Percentiles rank a stretch among this genome's conserved stretches.
phyloP scores from a whole-genome alignment of 2,329 filamentous ascomycete genomes.

The Diaporthe ilicicola region DNA sequence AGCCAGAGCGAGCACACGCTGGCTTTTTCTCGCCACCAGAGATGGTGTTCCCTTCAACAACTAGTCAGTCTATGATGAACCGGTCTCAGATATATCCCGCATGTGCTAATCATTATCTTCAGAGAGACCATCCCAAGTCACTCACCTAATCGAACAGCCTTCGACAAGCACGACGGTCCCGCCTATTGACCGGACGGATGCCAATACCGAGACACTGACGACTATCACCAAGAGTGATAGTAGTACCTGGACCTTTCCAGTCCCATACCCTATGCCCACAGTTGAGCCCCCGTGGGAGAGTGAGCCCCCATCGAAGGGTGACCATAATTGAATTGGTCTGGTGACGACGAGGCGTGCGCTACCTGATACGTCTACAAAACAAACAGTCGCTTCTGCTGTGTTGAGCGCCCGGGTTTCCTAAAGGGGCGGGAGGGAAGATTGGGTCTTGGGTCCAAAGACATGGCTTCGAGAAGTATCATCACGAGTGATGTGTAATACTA shows the following conservation, averaged over 20 bases:
- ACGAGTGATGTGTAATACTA: too few species aligned
- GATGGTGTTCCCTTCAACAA: accelerated
- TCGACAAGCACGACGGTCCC: neutral
- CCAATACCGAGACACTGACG: neutral
- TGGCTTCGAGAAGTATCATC: too few species aligned
- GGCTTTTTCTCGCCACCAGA: neutral
- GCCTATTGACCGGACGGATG: neutral
- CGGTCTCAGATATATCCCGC: too few species aligned
- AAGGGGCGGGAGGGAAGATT: too few species aligned
- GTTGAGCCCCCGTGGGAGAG: neutral
- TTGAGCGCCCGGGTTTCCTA: too few species aligned
- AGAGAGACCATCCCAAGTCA: neutral
- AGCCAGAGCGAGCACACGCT: too few species aligned
- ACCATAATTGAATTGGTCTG: neutral
- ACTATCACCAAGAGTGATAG: neutral
- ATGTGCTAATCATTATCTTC: neutral
- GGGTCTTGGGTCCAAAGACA: too few species aligned
- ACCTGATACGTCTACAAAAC: neutral
- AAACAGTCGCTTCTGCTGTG: too few species aligned
- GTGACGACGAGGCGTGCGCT: too few species aligned
- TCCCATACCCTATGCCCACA: neutral
- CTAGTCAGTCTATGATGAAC: neutral
- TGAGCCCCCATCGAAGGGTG: too few species aligned
- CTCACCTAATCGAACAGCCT: too few species aligned
- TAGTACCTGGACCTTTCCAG: neutral